Evolutionary conservation across 176 grass and related monocot genomes (phyloP).

Genomic region (Sorghum bicolor): DNA sequence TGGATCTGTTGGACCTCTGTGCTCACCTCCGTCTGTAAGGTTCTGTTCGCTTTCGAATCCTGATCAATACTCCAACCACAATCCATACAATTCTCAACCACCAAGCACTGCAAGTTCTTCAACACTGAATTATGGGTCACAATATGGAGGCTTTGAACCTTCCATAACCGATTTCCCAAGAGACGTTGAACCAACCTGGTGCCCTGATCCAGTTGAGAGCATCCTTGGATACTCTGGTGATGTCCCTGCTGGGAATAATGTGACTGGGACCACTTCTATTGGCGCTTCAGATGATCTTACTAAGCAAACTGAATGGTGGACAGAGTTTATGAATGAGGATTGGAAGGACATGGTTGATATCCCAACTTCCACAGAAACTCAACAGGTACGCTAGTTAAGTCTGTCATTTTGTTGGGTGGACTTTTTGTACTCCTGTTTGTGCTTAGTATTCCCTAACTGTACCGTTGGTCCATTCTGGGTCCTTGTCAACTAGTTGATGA

Average conservation of each 20-base stretch:
- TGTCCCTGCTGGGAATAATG: conserved; percentile 40
- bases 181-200: conserved; percentile 48
- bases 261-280: conserved; percentile 31
- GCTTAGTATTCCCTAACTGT: background rate
- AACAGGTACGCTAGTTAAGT: conserved; percentile 28
- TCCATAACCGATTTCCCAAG: conserved; percentile 33
- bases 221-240: conserved; percentile 50
- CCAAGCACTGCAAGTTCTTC: conserved; percentile 34
- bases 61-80: conserved; percentile 31
- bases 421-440: background rate
- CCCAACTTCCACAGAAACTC: conserved; percentile 16
- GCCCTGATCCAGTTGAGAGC: conserved; percentile 41
- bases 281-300: conserved; percentile 42
- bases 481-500: background rate
- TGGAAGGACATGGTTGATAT: conserved; percentile 46
- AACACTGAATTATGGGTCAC: conserved; percentile 28
- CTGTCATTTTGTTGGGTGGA: background rate
- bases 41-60: conserved; percentile 40
- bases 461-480: background rate
- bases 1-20: conserved; percentile 41
- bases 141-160: conserved; percentile 40
- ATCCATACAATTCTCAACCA: conserved; percentile 41
- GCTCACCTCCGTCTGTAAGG: conserved; percentile 34
- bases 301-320: conserved; percentile 65
- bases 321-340: conserved; percentile 46